Conservation (phyloP, 371 early-diverging fungal genomes). For the Batkoa obscura region DNA sequence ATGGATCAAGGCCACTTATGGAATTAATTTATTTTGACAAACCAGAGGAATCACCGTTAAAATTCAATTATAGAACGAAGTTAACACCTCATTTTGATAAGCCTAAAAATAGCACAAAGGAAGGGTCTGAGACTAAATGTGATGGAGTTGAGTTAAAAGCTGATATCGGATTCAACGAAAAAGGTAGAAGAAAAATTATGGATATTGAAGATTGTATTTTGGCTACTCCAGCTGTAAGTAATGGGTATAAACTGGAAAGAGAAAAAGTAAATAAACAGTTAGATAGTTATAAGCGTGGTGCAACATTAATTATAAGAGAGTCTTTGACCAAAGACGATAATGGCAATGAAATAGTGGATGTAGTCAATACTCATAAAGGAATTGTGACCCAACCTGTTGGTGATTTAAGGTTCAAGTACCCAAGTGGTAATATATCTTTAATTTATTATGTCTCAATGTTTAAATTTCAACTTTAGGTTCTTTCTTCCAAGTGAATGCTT, state of each 20-base stretch:
- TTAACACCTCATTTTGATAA: slow-evolving; percentile 38
- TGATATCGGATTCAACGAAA: slow-evolving; percentile 31
- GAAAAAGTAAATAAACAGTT: slow-evolving; percentile 12
- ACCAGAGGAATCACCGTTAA: slow-evolving; percentile 18
- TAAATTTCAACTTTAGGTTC: slow-evolving; percentile 21
- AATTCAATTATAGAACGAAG: slow-evolving; percentile 35
- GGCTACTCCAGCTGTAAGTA: slow-evolving; percentile 29
- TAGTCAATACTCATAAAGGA: slow-evolving; percentile 13
- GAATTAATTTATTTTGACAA: neutral
- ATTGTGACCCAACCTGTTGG: slow-evolving; percentile 19
- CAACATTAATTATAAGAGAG: slow-evolving; percentile 30
- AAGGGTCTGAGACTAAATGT: too few relatives aligned
- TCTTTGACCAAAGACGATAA: slow-evolving; percentile 14
- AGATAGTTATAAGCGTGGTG: slow-evolving; percentile 23
- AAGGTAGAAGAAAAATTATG: slow-evolving; percentile 27
- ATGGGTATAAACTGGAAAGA: slow-evolving; percentile 10
- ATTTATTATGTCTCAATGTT: slow-evolving; percentile 19
- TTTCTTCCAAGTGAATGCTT: slow-evolving; percentile 48
- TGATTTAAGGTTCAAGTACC: slow-evolving; percentile 14
- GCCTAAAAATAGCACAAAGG: too few relatives aligned
- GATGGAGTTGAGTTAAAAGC: slow-evolving; percentile 12
- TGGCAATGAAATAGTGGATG: neutral
- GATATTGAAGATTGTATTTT: slow-evolving; percentile 43
- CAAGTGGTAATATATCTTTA: slow-evolving; percentile 15
- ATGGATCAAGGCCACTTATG: slow-evolving; percentile 9